Evolutionary conservation across 306 rosid species (phyloP).

Genomic region (Vachellia pachyceras): DNA sequence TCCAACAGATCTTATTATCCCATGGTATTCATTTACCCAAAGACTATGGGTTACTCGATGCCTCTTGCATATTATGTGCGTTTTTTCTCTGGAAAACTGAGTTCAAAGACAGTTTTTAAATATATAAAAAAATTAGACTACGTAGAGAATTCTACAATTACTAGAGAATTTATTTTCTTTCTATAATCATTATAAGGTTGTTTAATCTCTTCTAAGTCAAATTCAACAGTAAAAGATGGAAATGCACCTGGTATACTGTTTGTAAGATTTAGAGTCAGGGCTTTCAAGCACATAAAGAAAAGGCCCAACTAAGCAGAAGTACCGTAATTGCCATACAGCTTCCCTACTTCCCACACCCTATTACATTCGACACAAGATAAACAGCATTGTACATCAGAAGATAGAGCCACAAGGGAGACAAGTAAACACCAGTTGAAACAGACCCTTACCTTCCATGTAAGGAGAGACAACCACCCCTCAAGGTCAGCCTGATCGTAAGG

Average conservation of each 20-base stretch:
- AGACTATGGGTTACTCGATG: not conserved
- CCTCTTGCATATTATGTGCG: not conserved
- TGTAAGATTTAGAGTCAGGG: slow-evolving; percentile 86
- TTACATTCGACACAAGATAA: slow-evolving; percentile 37
- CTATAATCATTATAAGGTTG: slow-evolving; percentile 13
- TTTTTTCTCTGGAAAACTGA: not conserved
- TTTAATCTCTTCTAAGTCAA: slow-evolving; percentile 25
- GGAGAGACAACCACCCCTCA: slow-evolving; percentile 90
- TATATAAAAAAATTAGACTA: not conserved
- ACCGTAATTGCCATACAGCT: slow-evolving; percentile 92
- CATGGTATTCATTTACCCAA: not conserved
- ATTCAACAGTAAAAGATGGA: slow-evolving; percentile 37
- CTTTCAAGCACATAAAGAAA: slow-evolving; percentile 86
- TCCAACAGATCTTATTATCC: not conserved
- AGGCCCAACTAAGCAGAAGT: slow-evolving; percentile 87
- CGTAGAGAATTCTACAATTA: not conserved
- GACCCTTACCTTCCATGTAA: slow-evolving; percentile 76
- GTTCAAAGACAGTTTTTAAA: not conserved
- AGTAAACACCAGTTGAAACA: slow-evolving; percentile 32
- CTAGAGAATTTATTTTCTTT: not conserved
- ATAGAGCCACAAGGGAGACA: slow-evolving; percentile 16
- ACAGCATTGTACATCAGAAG: slow-evolving; percentile 10
- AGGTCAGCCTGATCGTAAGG: slow-evolving; percentile 94
- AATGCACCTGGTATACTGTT: slow-evolving; percentile 76
- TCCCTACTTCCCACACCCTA: slow-evolving; percentile 97